Conservation (phyloP, 768 basidiomycete species). For the Lactarius hengduanensis region DNA sequence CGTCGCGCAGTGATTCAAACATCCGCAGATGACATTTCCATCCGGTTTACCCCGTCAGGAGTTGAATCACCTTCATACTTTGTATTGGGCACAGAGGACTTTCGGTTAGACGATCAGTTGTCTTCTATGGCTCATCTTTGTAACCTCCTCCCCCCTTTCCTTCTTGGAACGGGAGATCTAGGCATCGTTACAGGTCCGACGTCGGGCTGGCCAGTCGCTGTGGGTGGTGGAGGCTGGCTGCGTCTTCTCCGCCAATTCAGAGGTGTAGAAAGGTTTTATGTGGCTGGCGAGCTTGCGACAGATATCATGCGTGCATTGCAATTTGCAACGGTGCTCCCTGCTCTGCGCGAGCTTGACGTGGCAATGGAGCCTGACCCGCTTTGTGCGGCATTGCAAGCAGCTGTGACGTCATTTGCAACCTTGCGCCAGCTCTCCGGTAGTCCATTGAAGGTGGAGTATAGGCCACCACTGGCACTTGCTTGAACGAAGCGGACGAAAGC, state of each 20-base stretch:
- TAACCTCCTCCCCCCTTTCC: neutral
- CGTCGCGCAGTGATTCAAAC: neutral
- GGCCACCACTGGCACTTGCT: no score
- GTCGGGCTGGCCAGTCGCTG: fast-evolving
- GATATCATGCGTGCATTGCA: neutral
- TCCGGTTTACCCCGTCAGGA: neutral
- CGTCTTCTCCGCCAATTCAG: neutral
- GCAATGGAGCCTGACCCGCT: neutral
- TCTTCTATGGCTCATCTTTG: neutral
- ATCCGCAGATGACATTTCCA: neutral
- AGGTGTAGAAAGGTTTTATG: neutral
- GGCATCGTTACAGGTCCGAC: neutral
- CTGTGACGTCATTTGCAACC: neutral
- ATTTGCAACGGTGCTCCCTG: neutral
- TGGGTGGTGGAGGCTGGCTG: neutral
- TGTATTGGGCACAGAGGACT: no score
- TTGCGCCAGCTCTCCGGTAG: neutral
- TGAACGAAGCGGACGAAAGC: no score
- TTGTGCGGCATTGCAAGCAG: neutral
- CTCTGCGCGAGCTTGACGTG: neutral
- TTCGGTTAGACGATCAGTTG: neutral
- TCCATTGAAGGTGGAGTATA: neutral
- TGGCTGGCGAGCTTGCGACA: neutral
- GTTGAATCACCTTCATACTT: neutral
- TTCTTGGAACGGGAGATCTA: neutral